A percentile compares a stretch with the other conserved stretches of the same genome.
Conservation (phyloP, 805 yeast species). For the Zygoascus tannicola region DNA sequence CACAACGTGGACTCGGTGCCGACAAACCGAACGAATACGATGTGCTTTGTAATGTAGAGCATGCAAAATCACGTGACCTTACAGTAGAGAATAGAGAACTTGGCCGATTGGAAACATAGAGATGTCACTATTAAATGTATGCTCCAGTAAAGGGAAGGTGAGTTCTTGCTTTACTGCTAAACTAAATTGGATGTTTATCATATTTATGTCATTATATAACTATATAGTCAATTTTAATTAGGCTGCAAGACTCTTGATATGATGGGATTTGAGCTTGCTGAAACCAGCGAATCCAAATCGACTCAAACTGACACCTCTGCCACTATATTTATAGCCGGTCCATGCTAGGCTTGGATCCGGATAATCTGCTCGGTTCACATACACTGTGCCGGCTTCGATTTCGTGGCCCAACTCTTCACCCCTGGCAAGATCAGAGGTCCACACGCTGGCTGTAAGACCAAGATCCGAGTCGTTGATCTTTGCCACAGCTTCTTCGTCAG, state of each 20-base stretch:
- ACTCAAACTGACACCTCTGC: slow-evolving; percentile 64
- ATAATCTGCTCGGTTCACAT: slow-evolving; percentile 57
- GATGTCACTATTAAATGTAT: too few relatives aligned
- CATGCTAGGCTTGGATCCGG: slow-evolving; percentile 59
- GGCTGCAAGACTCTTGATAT: slow-evolving; percentile 20
- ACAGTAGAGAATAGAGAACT: too few relatives aligned
- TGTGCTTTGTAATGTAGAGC: too few relatives aligned
- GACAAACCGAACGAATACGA: too few relatives aligned
- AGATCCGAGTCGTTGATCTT: slow-evolving; percentile 69
- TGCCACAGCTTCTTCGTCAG: slow-evolving; percentile 64
- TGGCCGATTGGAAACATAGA: too few relatives aligned
- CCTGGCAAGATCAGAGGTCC: slow-evolving; percentile 58
- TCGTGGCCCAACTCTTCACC: slow-evolving; percentile 56
- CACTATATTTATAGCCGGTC: slow-evolving; percentile 66
- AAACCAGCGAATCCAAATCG: slow-evolving; percentile 46
- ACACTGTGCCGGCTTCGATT: slow-evolving; percentile 55
- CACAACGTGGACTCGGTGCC: too few relatives aligned
- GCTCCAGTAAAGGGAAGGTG: too few relatives aligned
- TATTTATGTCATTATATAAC: too few relatives aligned
- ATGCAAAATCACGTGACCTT: too few relatives aligned
- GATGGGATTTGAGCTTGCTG: slow-evolving; percentile 28
- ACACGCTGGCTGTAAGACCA: slow-evolving; percentile 85
- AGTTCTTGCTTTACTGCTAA: too few relatives aligned
- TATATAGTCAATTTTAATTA: too few relatives aligned
- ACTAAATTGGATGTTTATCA: too few relatives aligned